These are phyloP conservation scores for Galeopsis tetrahit DNA, from an alignment of 257 asterid species.

Conservation along the genomic window DNA sequence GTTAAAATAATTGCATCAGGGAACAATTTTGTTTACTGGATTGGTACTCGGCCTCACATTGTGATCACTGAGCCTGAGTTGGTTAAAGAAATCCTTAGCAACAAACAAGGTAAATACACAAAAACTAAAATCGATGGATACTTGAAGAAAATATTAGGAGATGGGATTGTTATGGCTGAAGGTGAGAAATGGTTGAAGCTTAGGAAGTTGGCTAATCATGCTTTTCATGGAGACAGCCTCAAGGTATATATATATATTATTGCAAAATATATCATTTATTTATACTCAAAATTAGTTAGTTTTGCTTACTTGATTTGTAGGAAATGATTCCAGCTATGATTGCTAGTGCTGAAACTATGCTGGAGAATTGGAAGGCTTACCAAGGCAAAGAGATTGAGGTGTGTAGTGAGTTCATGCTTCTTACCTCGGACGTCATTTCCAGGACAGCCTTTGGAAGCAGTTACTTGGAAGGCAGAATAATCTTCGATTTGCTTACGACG, in stretches of 20 bases:
- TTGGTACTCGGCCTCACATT: slow-evolving; percentile 48
- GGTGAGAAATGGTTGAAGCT: slow-evolving; percentile 61
- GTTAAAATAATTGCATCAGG: slow-evolving; percentile 37
- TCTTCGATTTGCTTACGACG: slow-evolving; percentile 47
- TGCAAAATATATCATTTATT: background rate
- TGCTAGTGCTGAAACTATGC: slow-evolving; percentile 49
- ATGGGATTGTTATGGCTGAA: slow-evolving; percentile 48
- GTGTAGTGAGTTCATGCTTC: slow-evolving; percentile 43
- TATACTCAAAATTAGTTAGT: background rate
- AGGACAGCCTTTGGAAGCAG: slow-evolving; percentile 73
- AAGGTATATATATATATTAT: slow-evolving; percentile 39
- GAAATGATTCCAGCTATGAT: slow-evolving; percentile 62
- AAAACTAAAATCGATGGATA: slow-evolving; percentile 27
- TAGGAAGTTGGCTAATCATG: slow-evolving; percentile 60
- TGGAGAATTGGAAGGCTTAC: slow-evolving; percentile 46
- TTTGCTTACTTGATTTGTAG: slow-evolving; percentile 28
- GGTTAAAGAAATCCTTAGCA: slow-evolving; percentile 54
- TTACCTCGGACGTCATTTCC: slow-evolving; percentile 64
- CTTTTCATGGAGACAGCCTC: slow-evolving; percentile 61
- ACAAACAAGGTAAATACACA: slow-evolving; percentile 42
- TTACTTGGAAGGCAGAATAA: slow-evolving; percentile 55
- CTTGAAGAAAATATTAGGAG: slow-evolving; percentile 48
- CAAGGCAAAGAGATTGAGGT: slow-evolving; percentile 53
- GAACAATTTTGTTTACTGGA: slow-evolving; percentile 49
- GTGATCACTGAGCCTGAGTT: slow-evolving; percentile 56